Evolutionary conservation across 805 yeast genomes (phyloP), one percentile per base, ranked within the genome.

Genomic region (Lipomyces mesembrius): DNA sequence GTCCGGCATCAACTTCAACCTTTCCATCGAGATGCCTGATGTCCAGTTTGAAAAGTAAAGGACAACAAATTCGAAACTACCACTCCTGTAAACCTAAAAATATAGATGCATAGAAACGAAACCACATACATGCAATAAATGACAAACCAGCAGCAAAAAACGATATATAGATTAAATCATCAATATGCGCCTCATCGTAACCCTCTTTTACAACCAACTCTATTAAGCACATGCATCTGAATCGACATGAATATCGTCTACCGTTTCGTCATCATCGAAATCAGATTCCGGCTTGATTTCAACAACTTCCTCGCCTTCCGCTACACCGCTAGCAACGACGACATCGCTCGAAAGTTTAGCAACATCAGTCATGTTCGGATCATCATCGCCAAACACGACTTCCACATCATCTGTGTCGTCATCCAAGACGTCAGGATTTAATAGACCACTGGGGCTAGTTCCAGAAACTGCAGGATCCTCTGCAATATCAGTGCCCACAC

Each of bases 231-330:
- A 8, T 1, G 35, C n/a, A 52, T 52, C 55, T 29, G 34, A n/a
- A 14, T 56, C 29, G 29, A 56, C 49, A 56, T 56, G 59, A 56
- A 62, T 62, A 37, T 59, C 62, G 37, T 57, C 53, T 11, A 58
- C 65, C 29, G 43, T 59, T 25, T 57, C 65, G 25, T 62, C 61
- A 14, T 62, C 61, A 12, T 58, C 59, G 27, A n/a, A 52, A 58
- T 35, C 57, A 7, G 14, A 25, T 9, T 25, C 65, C 29, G 61
- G 53, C n/a, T 62, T 62, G 53, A 62, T 58, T 46, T 62, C 65
- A 53, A 58, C 62, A 8, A 62, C 59, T 17, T 57, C 65, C 3
- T 62, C 65, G 12, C 65, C 62, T 52, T 43, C 62, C 25, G 25
- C 27, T 8, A 27, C 51, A n/a, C 57, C 64, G 35, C 60, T 49